Conservation (phyloP, 2,329 filamentous ascomycete species). For the Fusarium continuum region DNA sequence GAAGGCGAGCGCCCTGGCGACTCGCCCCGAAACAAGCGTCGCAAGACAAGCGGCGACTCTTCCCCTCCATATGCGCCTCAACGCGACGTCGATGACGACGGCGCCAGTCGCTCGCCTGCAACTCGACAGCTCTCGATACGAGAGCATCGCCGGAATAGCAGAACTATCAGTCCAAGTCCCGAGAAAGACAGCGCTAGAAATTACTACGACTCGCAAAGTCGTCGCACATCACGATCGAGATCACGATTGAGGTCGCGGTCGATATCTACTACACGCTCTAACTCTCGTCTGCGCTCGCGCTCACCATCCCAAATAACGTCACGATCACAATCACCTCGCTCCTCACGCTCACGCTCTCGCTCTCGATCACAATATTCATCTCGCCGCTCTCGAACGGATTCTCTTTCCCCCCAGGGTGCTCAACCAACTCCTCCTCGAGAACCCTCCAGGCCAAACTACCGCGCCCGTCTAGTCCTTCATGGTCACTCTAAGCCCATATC, state of each 20-base stretch:
- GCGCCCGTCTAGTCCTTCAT: slow-evolving; percentile 72
- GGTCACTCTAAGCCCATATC: slow-evolving; percentile 85
- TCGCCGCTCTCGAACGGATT: slow-evolving; percentile 45
- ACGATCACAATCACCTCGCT: slow-evolving; percentile 45
- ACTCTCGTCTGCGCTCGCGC: slow-evolving; percentile 47
- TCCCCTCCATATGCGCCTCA: slow-evolving; percentile 41
- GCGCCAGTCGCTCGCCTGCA: slow-evolving; percentile 11
- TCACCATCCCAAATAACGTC: slow-evolving; percentile 47
- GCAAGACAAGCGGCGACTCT: slow-evolving; percentile 46
- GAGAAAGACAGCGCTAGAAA: slow-evolving; percentile 34
- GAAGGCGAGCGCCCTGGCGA: slow-evolving; percentile 39
- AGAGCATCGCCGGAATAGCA: slow-evolving; percentile 30
- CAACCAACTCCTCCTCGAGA: slow-evolving; percentile 55
- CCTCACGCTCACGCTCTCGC: slow-evolving; percentile 45
- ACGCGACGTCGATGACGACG: slow-evolving; percentile 28
- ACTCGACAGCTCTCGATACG: slow-evolving; percentile 34
- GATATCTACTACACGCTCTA: slow-evolving; percentile 51
- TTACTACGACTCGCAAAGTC: slow-evolving; percentile 43
- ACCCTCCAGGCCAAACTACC: slow-evolving; percentile 72
- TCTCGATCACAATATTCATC: slow-evolving; percentile 45
- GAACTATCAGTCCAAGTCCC: slow-evolving; percentile 40
- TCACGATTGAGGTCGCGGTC: slow-evolving; percentile 49
- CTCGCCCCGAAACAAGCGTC: slow-evolving; percentile 47
- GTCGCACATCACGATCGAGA: slow-evolving; percentile 46
- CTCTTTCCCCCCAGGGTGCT: slow-evolving; percentile 38